Evolutionary conservation across 2,329 filamentous ascomycete species (phyloP), one percentile per base, ranked within the genome.

Genomic region (Alternaria consortialis): DNA sequence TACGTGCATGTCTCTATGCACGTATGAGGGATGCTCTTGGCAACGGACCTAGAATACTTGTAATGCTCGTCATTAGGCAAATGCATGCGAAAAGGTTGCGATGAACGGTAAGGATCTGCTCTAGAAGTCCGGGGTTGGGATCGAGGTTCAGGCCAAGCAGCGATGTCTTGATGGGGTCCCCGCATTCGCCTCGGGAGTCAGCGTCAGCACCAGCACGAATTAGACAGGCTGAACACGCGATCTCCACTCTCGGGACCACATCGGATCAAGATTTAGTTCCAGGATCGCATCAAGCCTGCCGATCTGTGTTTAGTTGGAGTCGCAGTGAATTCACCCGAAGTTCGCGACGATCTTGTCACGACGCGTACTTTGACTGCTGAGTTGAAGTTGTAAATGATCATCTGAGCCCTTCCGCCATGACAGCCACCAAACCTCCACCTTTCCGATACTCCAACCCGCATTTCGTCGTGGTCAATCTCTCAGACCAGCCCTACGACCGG

Each of bases 171-270:
- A 25, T 46, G 43, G 43, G 25, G 43, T 46, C 43, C 43, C 43
- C 43, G 43, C 43, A n/a, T 46, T 46, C 43, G 43, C 25, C 43
- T 46, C 27, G 43, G 0, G 1, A 2, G 34, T 13, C 34, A 6
- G n/a, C n/a, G n/a, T n/a, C n/a, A n/a, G n/a, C 34, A 15, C 15
- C 34, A 13, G 34, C 34, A 29, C 25, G n/a, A 27, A 46, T 46
- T 11, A 12, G 1, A 31, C 13, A n/a, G 23, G 34, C 15, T n/a
- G 43, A 11, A 31, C 1, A 25, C 25, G 27, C 2, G 34, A 3
- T 31, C 43, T 46, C 43, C 43, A 46, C 43, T 12, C n/a, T 46
- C 43, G 43, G 43, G 25, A 46, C 43, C 27, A 46, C 43, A n/a
- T 46, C 43, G 43, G 43, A 12, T 3, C n/a, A n/a, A n/a, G n/a